Evolutionary conservation across 148 eudicot species (phyloP).

Genomic region (Dianthus caryophyllus): DNA sequence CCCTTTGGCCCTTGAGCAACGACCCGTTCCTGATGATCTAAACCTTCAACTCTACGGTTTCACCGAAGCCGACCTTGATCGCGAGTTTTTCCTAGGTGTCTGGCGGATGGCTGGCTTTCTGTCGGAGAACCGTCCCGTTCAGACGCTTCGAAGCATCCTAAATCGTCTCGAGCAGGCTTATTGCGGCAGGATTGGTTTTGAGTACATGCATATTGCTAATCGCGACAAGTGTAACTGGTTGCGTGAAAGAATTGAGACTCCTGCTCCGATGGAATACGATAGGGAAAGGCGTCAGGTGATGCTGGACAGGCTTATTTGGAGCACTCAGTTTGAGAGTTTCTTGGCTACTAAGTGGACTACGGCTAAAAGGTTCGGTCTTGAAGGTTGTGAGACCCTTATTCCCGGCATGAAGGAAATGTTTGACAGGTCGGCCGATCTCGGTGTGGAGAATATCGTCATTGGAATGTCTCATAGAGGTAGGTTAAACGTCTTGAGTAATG

Average conservation of each 20-base stretch:
- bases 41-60: conserved; percentile 74
- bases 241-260: conserved; percentile 86
- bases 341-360: conserved; percentile 95
- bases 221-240: conserved; percentile 94
- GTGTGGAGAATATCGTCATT: conserved; percentile 86
- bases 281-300: conserved; percentile 79
- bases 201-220: conserved; percentile 92
- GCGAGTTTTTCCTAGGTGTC: conserved; percentile 87
- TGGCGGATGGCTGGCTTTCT: conserved; percentile 94
- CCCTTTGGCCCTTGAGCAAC: conserved; percentile 59
- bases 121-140: conserved; percentile 95
- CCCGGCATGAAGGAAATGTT: conserved; percentile 99
- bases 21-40: conserved; percentile 66
- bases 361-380: conserved; percentile 90
- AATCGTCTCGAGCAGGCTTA: conserved; percentile 91
- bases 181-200: conserved; percentile 84
- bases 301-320: conserved; percentile 86
- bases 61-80: conserved; percentile 78
- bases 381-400: conserved; percentile 89
- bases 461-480: conserved; percentile 96
- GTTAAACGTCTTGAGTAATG: conserved; percentile 84
- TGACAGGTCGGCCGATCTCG: conserved; percentile 86
- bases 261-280: conserved; percentile 65
- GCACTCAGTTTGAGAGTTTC: conserved; percentile 88
- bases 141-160: conserved; percentile 77